These are phyloP conservation scores for Diaporthe vexans DNA, from an alignment of 2,329 filamentous ascomycete genomes.

Conservation along the genomic window DNA sequence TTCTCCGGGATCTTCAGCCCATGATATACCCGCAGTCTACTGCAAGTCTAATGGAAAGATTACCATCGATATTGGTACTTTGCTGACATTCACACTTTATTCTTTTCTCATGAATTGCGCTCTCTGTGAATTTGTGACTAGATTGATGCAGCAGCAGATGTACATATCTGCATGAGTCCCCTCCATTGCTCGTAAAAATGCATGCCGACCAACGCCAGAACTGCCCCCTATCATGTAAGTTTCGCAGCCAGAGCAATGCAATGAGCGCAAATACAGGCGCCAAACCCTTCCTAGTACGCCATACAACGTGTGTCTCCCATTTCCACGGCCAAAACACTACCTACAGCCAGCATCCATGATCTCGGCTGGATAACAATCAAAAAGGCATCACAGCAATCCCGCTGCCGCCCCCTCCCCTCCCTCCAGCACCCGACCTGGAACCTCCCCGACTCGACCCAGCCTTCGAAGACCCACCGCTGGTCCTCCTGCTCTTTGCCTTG, in stretches of 20 bases:
- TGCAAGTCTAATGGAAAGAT: conserved; percentile 34
- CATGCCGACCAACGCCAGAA: conserved; percentile 17
- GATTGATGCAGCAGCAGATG: conserved; percentile 7
- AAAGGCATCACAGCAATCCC: conserved; percentile 40
- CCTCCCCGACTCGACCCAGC: conserved; percentile 23
- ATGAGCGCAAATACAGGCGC: not conserved
- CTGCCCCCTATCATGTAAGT: not conserved
- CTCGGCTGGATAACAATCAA: conserved; percentile 4
- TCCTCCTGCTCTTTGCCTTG: conserved; percentile 42
- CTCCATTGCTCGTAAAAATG: not conserved
- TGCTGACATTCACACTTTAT: not conserved
- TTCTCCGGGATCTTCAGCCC: conserved; percentile 17
- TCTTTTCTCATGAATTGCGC: not conserved
- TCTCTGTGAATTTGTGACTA: not conserved
- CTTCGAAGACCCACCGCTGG: conserved; percentile 34
- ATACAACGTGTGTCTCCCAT: not conserved
- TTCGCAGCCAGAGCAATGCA: conserved; percentile 19
- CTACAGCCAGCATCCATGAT: not conserved
- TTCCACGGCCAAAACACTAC: not conserved
- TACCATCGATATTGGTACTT: conserved; percentile 26
- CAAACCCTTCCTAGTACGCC: conserved; percentile 1
- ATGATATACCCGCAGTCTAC: conserved; percentile 34
- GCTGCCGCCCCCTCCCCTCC: conserved; percentile 7
- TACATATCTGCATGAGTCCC: not conserved
- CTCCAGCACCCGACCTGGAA: conserved; percentile 21